Base-by-base conservation (phyloP, 768 basidiomycete species). In the Leccinum ochraceum region DNA sequence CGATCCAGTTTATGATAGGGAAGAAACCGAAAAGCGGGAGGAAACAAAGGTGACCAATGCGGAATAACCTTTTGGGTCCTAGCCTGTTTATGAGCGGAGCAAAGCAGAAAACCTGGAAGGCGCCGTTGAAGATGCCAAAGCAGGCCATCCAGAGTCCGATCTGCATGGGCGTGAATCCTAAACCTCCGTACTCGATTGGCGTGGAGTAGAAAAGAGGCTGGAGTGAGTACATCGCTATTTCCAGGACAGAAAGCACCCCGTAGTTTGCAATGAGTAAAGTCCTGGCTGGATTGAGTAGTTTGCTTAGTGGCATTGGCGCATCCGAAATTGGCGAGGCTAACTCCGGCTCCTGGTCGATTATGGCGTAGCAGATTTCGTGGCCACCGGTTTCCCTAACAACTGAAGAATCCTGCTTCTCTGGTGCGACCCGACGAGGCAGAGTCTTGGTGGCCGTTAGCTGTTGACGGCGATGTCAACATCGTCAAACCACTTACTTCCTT, bases 151-250 rank as follows among this genome's bases (percentile, higher is more conserved):
- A 67, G 17, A 73, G 36, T 17, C 78, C 79, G 32, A 79, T 80
- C 51, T 61, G 63, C 66, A 69, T 67, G 1, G 78, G 73, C 13
- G 63, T 59, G 62, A 80, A 69, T 26, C 74, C 77, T 32, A 79
- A 70, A 26, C 78, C 78, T 42, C 79, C 79, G 3, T 66, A 62
- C 42, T 66, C 64, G 14, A 77, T 69, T 6, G 76, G 67, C 0
- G 77, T 75, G 17, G 76, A 74, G 62, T 76, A 75, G 65, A 76
- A 78, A 59, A 80, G 71, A 14, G 79, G 77, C 14, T 74, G 71
- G 42, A 81, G 71, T 13, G 76, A 76, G 39, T 63, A 63, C 49
- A 70, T 57, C 3, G 70, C 64, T 49, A 79, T 73, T 20, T 80
- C 78, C 1, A 74, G 50, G 46, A 73, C 57, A 6, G 80, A 72